Evolutionary conservation across 805 yeast species (phyloP).

Genomic region (Candida pseudoglaebosa): DNA sequence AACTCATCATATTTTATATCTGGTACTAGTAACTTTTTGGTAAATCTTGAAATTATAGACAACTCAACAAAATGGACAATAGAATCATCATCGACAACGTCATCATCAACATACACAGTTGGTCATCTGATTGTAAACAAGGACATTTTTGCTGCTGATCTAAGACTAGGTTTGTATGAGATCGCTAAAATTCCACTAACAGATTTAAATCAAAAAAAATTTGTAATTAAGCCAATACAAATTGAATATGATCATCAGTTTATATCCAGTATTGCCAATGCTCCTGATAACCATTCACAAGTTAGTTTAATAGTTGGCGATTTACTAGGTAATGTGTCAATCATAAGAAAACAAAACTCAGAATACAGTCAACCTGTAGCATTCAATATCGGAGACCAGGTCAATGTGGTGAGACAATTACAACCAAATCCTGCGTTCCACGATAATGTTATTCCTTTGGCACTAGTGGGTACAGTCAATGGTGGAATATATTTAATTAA

Average conservation of each 20-base stretch:
- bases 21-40: slow-evolving; percentile 15
- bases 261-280: slow-evolving; percentile 10
- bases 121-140: slow-evolving; percentile 4
- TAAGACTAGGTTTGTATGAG: slow-evolving; percentile 14
- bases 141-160: slow-evolving; percentile 13
- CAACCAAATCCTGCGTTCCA: background rate
- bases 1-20: slow-evolving; percentile 12
- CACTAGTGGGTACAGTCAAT: slow-evolving; percentile 23
- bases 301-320: slow-evolving; percentile 20
- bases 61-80: slow-evolving; percentile 9
- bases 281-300: slow-evolving; percentile 3
- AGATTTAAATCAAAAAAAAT: background rate
- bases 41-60: slow-evolving; percentile 3
- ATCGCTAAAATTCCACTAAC: slow-evolving; percentile 2
- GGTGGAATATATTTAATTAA: slow-evolving; percentile 23
- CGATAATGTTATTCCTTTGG: slow-evolving; percentile 5
- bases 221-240: slow-evolving; percentile 3
- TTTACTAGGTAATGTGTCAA: slow-evolving; percentile 25
- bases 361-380: slow-evolving; percentile 10
- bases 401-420: slow-evolving; percentile 19
- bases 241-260: slow-evolving; percentile 9
- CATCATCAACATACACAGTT: slow-evolving; percentile 11
- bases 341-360: background rate
- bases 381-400: slow-evolving; percentile 25
- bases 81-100: slow-evolving; percentile 8